phyloP scores from a whole-genome alignment of 352 stramenopile genomes.

The Blastocystis sp. region DNA sequence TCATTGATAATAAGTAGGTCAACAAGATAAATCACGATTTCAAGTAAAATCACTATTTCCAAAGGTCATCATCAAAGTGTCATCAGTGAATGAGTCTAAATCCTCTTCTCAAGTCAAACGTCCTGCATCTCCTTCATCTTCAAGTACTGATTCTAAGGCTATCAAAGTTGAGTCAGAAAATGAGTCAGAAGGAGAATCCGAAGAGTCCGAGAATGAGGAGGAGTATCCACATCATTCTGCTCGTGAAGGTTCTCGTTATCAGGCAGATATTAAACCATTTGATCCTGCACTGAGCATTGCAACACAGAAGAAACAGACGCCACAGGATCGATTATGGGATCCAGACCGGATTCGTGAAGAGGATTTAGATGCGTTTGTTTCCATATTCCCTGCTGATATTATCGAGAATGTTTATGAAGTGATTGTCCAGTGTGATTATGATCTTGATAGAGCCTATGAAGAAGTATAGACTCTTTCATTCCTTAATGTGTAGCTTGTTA shows the following conservation, averaged over 20 bases:
- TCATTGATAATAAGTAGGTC: no score
- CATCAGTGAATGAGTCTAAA: background rate
- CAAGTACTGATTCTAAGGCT: background rate
- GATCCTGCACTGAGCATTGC: background rate
- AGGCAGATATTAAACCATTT: background rate
- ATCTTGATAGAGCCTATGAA: conserved; percentile 24
- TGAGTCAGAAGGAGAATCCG: background rate
- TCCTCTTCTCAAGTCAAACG: background rate
- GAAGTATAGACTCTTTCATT: background rate
- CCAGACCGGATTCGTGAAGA: background rate
- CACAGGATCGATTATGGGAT: conserved; percentile 16
- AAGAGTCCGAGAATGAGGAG: background rate
- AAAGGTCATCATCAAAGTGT: no score
- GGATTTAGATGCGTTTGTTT: background rate
- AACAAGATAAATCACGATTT: no score
- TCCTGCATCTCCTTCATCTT: background rate
- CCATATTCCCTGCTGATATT: conserved; percentile 16
- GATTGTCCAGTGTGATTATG: conserved; percentile 1
- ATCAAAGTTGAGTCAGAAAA: background rate
- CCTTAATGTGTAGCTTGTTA: background rate
- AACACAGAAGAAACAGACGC: background rate
- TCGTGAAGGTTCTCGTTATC: background rate
- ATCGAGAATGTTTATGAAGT: conserved; percentile 33
- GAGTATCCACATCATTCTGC: conserved; percentile 34
- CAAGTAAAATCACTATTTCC: no score